Percentiles rank a stretch among this genome's conserved stretches.
phyloP scores from a whole-genome alignment of 2,329 filamentous ascomycete genomes.

The Stachybotrys elegans region DNA sequence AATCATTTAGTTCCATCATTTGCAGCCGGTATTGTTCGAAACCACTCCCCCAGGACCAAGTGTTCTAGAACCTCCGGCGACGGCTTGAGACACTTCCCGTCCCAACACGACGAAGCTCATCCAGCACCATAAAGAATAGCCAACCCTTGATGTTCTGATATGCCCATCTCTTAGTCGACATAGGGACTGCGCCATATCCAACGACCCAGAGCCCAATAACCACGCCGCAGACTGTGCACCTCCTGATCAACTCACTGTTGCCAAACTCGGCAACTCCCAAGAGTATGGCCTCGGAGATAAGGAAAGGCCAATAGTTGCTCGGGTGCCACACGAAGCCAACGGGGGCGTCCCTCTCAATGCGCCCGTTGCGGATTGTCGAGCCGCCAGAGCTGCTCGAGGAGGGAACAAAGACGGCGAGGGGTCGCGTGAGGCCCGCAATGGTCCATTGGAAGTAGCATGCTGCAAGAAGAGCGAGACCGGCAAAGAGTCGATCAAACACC shows the following conservation, averaged over 20 bases:
- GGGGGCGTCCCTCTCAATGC: background rate
- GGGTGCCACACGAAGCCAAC: background rate
- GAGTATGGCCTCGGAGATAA: background rate
- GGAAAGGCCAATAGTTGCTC: background rate
- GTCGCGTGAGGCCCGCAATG: background rate
- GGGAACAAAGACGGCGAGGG: background rate
- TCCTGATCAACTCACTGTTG: background rate
- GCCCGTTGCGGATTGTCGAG: background rate
- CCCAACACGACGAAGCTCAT: background rate
- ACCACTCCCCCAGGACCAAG: too few species aligned
- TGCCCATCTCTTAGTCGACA: background rate
- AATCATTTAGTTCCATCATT: too few species aligned
- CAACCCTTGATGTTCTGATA: background rate
- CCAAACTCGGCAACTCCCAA: background rate
- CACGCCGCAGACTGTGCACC: background rate
- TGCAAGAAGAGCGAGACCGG: background rate
- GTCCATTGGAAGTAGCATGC: conserved; percentile 1
- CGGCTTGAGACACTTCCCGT: background rate
- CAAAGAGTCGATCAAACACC: conserved; percentile 1
- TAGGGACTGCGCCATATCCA: background rate
- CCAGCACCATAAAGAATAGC: background rate
- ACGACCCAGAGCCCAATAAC: background rate
- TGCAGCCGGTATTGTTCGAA: too few species aligned
- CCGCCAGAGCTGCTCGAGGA: background rate
- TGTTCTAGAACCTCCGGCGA: background rate